phyloP scores from a whole-genome alignment of 176 grass and related monocot species.

The Guadua angustifolia region DNA sequence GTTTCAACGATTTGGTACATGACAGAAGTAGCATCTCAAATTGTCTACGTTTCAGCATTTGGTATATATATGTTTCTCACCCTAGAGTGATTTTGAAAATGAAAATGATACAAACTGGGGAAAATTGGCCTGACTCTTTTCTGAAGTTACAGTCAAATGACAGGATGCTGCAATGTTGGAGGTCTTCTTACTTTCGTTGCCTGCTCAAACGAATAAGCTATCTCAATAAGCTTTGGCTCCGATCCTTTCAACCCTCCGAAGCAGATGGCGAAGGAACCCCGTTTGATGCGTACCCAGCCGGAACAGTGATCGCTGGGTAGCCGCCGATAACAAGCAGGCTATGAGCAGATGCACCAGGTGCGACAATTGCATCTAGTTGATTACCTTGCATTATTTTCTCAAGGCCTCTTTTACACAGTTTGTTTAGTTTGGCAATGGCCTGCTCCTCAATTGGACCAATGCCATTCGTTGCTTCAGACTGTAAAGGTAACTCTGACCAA shows the following conservation, averaged over 20 bases:
- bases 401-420: slow-evolving; percentile 54
- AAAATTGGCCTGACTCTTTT: neutral
- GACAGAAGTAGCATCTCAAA: neutral
- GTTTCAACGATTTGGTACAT: neutral
- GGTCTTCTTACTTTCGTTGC: slow-evolving; percentile 61
- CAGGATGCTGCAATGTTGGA: slow-evolving; percentile 49
- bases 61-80: neutral
- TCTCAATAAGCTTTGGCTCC: slow-evolving; percentile 72
- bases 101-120: neutral
- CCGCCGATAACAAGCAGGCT: slow-evolving; percentile 73
- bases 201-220: slow-evolving; percentile 83
- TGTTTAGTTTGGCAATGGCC: slow-evolving; percentile 57
- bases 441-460: slow-evolving; percentile 53
- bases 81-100: neutral
- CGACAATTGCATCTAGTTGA: slow-evolving; percentile 63
- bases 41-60: neutral
- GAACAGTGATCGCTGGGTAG: slow-evolving; percentile 69
- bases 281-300: slow-evolving; percentile 62
- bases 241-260: slow-evolving; percentile 80
- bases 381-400: slow-evolving; percentile 69
- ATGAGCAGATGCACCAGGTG: slow-evolving; percentile 50
- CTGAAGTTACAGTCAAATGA: slow-evolving; percentile 45
- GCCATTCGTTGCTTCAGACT: slow-evolving; percentile 66
- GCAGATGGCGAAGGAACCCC: slow-evolving; percentile 62
- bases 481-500: slow-evolving; percentile 63